These are phyloP conservation scores for Schwanniomyces vanrijiae DNA, from an alignment of 805 yeast genomes.

Conservation along the genomic window DNA sequence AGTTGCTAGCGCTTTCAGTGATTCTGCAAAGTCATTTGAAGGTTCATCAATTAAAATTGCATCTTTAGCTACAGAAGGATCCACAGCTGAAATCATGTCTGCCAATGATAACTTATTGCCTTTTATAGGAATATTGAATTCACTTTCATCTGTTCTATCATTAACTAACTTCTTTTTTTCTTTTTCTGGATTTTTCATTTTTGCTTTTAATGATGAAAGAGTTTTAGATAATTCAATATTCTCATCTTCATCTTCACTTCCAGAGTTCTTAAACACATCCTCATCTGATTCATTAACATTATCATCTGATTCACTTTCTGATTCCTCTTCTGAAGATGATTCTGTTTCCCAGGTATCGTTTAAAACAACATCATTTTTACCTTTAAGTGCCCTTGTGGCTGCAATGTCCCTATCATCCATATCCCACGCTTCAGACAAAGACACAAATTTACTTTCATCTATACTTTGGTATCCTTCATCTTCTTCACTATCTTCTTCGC, in stretches of 20 bases:
- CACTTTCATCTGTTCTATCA: slow-evolving; percentile 63
- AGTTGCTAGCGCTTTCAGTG: slow-evolving; percentile 57
- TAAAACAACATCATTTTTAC: slow-evolving; percentile 24
- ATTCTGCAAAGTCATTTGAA: slow-evolving; percentile 27
- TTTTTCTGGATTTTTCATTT: slow-evolving; percentile 30
- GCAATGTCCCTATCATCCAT: slow-evolving; percentile 57
- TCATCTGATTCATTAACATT: slow-evolving; percentile 26
- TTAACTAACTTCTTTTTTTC: slow-evolving; percentile 50
- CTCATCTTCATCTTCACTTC: slow-evolving; percentile 41
- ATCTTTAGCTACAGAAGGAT: slow-evolving; percentile 46
- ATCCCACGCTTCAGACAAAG: slow-evolving; percentile 90
- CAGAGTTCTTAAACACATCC: slow-evolving; percentile 31
- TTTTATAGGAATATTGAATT: slow-evolving; percentile 62
- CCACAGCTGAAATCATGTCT: slow-evolving; percentile 74
- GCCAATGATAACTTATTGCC: slow-evolving; percentile 61
- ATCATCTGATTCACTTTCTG: slow-evolving; percentile 18
- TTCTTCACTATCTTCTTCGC: slow-evolving; percentile 36
- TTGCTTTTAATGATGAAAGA: slow-evolving; percentile 38
- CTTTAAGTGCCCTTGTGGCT: slow-evolving; percentile 13
- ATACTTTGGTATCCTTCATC: slow-evolving; percentile 70
- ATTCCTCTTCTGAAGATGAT: slow-evolving; percentile 14
- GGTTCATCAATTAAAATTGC: slow-evolving; percentile 48
- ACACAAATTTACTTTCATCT: slow-evolving; percentile 72
- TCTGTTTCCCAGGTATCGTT: slow-evolving; percentile 31
- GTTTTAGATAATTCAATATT: slow-evolving; percentile 54